A percentile compares a stretch with the other conserved stretches of the same genome.
These are phyloP conservation scores for Termitomyces sp. DNA, from an alignment of 768 basidiomycete species.

Conservation along the genomic window DNA sequence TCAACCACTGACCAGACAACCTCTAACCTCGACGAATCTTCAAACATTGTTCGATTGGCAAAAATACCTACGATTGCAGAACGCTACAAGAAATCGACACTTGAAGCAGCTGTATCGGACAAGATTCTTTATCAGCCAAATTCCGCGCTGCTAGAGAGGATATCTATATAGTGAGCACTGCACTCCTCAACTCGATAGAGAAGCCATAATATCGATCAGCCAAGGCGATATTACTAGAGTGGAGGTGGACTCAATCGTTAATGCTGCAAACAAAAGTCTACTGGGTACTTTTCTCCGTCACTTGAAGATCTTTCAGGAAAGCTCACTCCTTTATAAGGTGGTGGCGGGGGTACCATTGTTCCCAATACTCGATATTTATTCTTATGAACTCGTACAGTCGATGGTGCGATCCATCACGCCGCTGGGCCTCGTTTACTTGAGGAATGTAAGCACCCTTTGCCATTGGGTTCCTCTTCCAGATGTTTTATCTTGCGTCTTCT, in stretches of 20 bases:
- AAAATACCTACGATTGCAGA: slow-evolving; percentile 56
- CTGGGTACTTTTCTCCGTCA: slow-evolving; percentile 45
- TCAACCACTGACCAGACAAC: not conserved
- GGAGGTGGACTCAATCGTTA: slow-evolving; percentile 72
- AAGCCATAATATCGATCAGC: slow-evolving; percentile 30
- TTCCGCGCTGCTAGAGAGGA: slow-evolving; percentile 43
- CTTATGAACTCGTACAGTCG: slow-evolving; percentile 42
- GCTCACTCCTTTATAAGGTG: slow-evolving; percentile 42
- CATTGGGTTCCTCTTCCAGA: not conserved
- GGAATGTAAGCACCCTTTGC: slow-evolving; percentile 56
- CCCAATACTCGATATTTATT: not conserved
- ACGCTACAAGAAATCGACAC: slow-evolving; percentile 42
- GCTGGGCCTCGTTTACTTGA: slow-evolving; percentile 62
- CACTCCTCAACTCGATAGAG: not conserved
- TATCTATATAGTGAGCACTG: slow-evolving; percentile 63
- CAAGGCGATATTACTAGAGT: slow-evolving; percentile 78
- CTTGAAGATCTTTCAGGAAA: not conserved
- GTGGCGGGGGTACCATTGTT: slow-evolving; percentile 64
- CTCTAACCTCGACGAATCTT: slow-evolving; percentile 18
- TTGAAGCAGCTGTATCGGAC: slow-evolving; percentile 33
- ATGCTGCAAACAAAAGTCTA: slow-evolving; percentile 74
- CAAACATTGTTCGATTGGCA: slow-evolving; percentile 29
- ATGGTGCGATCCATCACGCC: slow-evolving; percentile 78
- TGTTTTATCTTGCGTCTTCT: slow-evolving; percentile 3
- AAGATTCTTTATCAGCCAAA: slow-evolving; percentile 36